Evolutionary conservation across 768 basidiomycete species (phyloP), one percentile per base, ranked within the genome.

Genomic region (Krasilnikovozyma curviuscula): DNA sequence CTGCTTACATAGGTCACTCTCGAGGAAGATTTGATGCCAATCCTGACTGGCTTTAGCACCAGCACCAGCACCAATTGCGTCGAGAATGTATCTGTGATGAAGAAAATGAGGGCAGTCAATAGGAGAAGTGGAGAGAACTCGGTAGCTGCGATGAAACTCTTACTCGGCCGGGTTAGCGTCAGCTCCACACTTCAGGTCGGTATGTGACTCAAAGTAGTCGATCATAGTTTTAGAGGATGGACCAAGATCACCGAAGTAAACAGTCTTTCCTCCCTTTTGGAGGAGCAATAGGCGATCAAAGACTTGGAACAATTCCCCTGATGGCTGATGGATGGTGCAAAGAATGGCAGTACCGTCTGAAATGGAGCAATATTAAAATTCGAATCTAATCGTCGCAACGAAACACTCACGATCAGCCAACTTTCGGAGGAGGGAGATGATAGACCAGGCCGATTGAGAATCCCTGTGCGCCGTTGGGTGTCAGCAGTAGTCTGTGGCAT

Each of bases 381-480:
- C n/a, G n/a, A 21, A 82, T n/a, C 59, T 84, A 83, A 1, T 84
- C 84, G 53, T 72, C 74, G n/a, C n/a, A n/a, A n/a, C n/a, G n/a
- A n/a, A n/a, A n/a, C n/a, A n/a, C n/a, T n/a, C n/a, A n/a, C n/a
- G n/a, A 23, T 59, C 61, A 23, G 64, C 67, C 10, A 70, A 64
- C 46, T 68, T 65, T 25, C 61, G 54, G n/a, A 70, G 55, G 42
- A 70, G 65, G 40, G 69, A 65, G 46, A 83, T 67, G 52, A 85
- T 83, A 3, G 77, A 76, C 81, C 81, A 83, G 3, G 83, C 81
- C 46, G 78, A 80, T 62, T 84, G 81, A n/a, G n/a, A n/a, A n/a
- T n/a, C n/a, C n/a, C n/a, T n/a, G n/a, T n/a, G n/a, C n/a, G n/a
- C n/a, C n/a, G n/a, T n/a, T n/a, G n/a, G n/a, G n/a, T n/a, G n/a